Evolutionary conservation across 2,329 filamentous ascomycete species (phyloP), one percentile per base, ranked within the genome.

Genomic region (Ceratocystis destructans): DNA sequence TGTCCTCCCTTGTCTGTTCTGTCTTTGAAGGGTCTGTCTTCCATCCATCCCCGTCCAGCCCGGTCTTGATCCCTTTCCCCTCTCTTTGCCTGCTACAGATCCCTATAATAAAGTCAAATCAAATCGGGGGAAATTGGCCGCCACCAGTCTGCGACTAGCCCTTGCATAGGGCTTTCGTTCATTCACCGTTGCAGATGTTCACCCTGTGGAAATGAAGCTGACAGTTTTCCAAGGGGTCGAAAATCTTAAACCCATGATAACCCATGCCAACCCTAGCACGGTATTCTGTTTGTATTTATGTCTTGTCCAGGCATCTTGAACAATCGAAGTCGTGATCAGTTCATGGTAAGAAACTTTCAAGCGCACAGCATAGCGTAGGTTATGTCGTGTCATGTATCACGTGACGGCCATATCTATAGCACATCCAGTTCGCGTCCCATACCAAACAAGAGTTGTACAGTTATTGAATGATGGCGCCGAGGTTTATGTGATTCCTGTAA

Each of bases 21-120:
- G 48, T 50, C 17, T 50, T 15, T 57, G 10, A 25, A 20, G 22
- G 48, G n/a, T n/a, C 48, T 57, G 53, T 57, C 53, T 57, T 1
- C 28, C 25, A 28, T 28, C 25, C 25, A 28, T 28, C 3, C 53
- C 22, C 28, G 17, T n/a, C 25, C 28, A 15, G 22, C 22, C 25
- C 28, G 3, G 12, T 12, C 53, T 10, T 15, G 3, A n/a, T 31
- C 12, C 20, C 53, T 33, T 57, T 33, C 28, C 50, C 25, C 31
- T 28, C 31, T 33, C 12, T 2, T 28, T 31, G 3, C 53, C 53
- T 28, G 12, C 28, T 57, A 57, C 53, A 57, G 25, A 57, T 57
- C 53, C 53, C 53, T 57, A 57, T 57, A 41, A 15, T 41, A 31
- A 57, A 57, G 53, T 25, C 28, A 57, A 57, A 57, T 17, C 53